A percentile compares a stretch with the other conserved stretches of the same genome.
phyloP scores from a whole-genome alignment of 1,139 yeast genomes.

The Diutina catenulata region DNA sequence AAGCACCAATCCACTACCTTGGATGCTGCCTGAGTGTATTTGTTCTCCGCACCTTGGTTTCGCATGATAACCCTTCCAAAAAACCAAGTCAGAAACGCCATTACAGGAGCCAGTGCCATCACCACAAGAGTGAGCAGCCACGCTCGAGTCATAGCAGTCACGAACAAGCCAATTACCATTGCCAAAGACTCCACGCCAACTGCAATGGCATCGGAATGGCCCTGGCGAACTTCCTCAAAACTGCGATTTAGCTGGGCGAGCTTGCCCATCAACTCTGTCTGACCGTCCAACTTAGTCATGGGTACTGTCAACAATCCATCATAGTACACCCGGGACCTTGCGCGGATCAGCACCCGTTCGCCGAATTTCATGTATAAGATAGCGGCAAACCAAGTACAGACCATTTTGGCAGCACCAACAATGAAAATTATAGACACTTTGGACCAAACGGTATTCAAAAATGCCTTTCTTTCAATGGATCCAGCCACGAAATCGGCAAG shows the following conservation, averaged over 20 bases:
- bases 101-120: constrained; percentile 60
- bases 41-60: constrained; percentile 48
- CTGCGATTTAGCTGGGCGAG: constrained; percentile 60
- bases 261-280: constrained; percentile 45
- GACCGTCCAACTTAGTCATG: constrained; percentile 50
- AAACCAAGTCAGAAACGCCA: constrained; percentile 35
- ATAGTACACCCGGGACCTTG: constrained; percentile 33
- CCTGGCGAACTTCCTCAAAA: constrained; percentile 64
- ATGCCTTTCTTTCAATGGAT: constrained; percentile 10
- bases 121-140: constrained; percentile 79
- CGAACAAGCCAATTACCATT: constrained; percentile 43
- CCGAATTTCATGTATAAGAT: constrained; percentile 61
- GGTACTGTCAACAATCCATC: constrained; percentile 23
- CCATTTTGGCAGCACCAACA: constrained; percentile 42
- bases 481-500: constrained; percentile 20
- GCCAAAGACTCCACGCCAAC: constrained; percentile 39
- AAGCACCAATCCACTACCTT: constrained; percentile 62
- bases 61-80: constrained; percentile 42
- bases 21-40: constrained; percentile 42
- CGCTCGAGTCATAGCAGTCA: constrained; percentile 62
- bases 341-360: constrained; percentile 53
- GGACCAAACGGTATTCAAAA: constrained; percentile 31
- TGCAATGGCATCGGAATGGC: constrained; percentile 60
- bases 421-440: constrained; percentile 44
- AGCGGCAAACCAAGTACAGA: constrained; percentile 45